Base-by-base conservation (phyloP, 2,329 filamentous ascomycete species). In the Alternaria incomplexa region DNA sequence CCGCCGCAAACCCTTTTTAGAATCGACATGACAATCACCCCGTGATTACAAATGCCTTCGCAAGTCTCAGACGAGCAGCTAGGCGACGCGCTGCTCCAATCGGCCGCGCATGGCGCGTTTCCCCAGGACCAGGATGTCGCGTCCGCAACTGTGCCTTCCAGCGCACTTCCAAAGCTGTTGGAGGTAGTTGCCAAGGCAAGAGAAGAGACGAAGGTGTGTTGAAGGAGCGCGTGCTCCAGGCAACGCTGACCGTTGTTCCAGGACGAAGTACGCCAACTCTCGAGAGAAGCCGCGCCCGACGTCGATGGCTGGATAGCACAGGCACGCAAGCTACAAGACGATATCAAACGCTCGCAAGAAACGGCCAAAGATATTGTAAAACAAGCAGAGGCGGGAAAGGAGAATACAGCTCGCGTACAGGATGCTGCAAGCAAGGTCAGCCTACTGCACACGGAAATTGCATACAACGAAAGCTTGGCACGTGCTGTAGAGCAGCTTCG, bases 291-390 rank as follows among this genome's bases (percentile, higher is more conserved):
- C 17, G 91, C 90, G 60, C 87, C 90, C 43, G 91, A 96, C 73
- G 91, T 97, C 54, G 91, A 93, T 75, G 87, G 90, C 55, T 98
- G 95, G 95, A 92, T 96, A 60, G 83, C 85, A 55, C 93, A 96
- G 78, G 93, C 94, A 51, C 93, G 93, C 79, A 88, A 90, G 56
- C 87, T 97, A 8, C 93, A 97, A 78, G 87, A 90, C 65, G 95
- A 97, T 75, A 95, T 97, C 68, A 88, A 92, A 72, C 87, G 88
- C 50, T 95, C 93, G 23, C 90, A 93, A 73, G 86, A 88, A 15
- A 89, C 93, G 36, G 93, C 95, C 22, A 90, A 90, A 73, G 89
- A 93, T 61, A 96, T 98, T 62, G 87, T 95, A 6, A 87, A 89
- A 47, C 88, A 93, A 72, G 90, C 93, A 56, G 91, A 95, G 73